phyloP scores from a whole-genome alignment of 495 filamentous ascomycete species.

The Aspergillus cavernicola region DNA sequence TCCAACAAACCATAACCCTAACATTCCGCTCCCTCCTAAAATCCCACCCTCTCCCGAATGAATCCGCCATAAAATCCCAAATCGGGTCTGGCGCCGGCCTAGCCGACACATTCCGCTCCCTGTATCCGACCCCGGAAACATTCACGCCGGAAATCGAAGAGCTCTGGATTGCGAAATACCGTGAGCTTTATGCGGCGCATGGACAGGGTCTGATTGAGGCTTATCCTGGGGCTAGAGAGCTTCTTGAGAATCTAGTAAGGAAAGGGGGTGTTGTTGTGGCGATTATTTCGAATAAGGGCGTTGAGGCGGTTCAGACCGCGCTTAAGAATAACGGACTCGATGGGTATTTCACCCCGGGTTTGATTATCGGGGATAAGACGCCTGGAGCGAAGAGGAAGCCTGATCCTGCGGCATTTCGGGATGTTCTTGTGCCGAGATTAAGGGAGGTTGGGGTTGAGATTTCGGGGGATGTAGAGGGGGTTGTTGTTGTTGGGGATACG shows the following conservation, averaged over 20 bases:
- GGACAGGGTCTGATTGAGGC: constrained; percentile 23
- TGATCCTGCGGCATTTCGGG: constrained; percentile 21
- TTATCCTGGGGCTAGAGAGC: constrained; percentile 19
- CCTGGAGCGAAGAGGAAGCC: constrained; percentile 24
- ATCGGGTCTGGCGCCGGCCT: constrained; percentile 7
- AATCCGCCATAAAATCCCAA: neutral
- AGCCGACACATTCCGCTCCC: constrained; percentile 5
- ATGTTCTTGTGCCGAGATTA: constrained; percentile 22
- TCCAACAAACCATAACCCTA: constrained; percentile 14
- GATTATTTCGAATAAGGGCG: constrained; percentile 29
- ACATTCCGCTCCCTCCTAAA: constrained; percentile 25
- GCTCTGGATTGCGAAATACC: constrained; percentile 21
- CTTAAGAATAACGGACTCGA: constrained; percentile 17
- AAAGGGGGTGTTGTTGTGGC: constrained; percentile 17
- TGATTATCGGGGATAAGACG: constrained; percentile 26
- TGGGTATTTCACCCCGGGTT: constrained; percentile 14
- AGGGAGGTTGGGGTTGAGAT: neutral
- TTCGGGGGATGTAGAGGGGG: neutral
- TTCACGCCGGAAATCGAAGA: neutral
- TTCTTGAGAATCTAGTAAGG: no score
- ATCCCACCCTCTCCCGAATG: neutral
- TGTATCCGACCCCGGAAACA: constrained; percentile 11
- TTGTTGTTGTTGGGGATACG: constrained; percentile 13
- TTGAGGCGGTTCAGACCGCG: constrained; percentile 20
- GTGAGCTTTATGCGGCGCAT: constrained; percentile 23